A percentile compares a stretch with the other conserved stretches of the same genome.
phyloP scores from a whole-genome alignment of 2,329 filamentous ascomycete species.

The Sclerotinia borealis region DNA sequence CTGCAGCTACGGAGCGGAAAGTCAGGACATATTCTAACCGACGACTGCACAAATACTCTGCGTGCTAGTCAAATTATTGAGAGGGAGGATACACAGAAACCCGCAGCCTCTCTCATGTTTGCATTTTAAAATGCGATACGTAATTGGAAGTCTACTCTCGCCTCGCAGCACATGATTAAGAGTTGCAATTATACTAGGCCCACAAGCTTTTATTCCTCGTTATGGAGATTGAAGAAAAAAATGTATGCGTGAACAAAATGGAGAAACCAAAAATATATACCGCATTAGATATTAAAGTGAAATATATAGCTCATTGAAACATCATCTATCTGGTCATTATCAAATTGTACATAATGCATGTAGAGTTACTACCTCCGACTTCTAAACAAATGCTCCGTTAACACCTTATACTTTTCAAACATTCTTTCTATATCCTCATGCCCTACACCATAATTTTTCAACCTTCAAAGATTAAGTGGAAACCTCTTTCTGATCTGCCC shows the following conservation, averaged over 20 bases:
- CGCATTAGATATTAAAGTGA: background rate
- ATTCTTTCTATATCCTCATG: background rate
- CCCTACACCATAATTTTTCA: background rate
- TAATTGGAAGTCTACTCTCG: no score
- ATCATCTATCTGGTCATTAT: background rate
- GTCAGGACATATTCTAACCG: no score
- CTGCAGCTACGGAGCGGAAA: no score
- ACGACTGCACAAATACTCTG: no score
- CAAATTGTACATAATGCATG: background rate
- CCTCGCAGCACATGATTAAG: no score
- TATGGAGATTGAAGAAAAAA: background rate
- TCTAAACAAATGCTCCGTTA: no score
- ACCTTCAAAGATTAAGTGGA: conserved; percentile 2
- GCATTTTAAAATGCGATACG: no score
- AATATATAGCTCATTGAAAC: background rate
- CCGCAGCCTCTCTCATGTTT: no score
- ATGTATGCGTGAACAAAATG: background rate
- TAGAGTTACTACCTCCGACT: background rate
- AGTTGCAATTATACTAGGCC: no score
- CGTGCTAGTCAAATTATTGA: no score
- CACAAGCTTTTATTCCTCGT: background rate
- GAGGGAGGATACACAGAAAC: no score
- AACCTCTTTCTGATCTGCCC: conserved; percentile 10
- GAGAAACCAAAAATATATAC: background rate
- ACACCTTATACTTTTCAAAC: background rate